A percentile compares a stretch with the other conserved stretches of the same genome.
Conservation (phyloP, 1,139 yeast genomes). For the Yamadazyma pseudoaaseri region DNA sequence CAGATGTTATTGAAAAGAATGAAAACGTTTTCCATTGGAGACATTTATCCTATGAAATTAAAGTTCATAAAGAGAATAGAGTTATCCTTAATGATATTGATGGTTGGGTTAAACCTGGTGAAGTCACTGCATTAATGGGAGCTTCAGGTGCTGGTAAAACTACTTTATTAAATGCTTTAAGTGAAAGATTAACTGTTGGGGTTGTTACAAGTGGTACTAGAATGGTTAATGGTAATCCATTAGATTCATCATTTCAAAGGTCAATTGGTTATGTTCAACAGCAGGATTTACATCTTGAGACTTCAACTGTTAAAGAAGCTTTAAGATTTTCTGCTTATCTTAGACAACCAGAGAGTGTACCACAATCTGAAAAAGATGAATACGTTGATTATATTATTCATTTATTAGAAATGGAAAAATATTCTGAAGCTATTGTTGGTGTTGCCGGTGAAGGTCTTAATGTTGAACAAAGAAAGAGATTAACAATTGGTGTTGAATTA, state of each 20-base stretch:
- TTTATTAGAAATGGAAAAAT: constrained; percentile 67
- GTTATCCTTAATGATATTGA: constrained; percentile 67
- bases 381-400: constrained; percentile 71
- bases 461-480: constrained; percentile 82
- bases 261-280: constrained; percentile 84
- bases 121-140: constrained; percentile 61
- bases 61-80: constrained; percentile 61
- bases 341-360: constrained; percentile 60
- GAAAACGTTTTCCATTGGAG: constrained; percentile 72
- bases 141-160: constrained; percentile 90
- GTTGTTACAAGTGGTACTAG: constrained; percentile 67
- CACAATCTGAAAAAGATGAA: constrained; percentile 50
- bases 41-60: constrained; percentile 71
- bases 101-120: constrained; percentile 78
- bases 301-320: constrained; percentile 80
- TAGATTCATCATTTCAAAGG: constrained; percentile 75
- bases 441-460: constrained; percentile 76
- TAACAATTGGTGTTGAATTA: constrained; percentile 81
- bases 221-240: constrained; percentile 68
- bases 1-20: constrained; percentile 8
- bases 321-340: constrained; percentile 70
- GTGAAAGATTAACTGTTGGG: constrained; percentile 77
- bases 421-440: constrained; percentile 83
- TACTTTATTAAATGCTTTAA: constrained; percentile 67
- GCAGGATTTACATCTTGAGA: constrained; percentile 71